Conservation (phyloP, 148 eudicot genomes). For the Agrostemma githago region DNA sequence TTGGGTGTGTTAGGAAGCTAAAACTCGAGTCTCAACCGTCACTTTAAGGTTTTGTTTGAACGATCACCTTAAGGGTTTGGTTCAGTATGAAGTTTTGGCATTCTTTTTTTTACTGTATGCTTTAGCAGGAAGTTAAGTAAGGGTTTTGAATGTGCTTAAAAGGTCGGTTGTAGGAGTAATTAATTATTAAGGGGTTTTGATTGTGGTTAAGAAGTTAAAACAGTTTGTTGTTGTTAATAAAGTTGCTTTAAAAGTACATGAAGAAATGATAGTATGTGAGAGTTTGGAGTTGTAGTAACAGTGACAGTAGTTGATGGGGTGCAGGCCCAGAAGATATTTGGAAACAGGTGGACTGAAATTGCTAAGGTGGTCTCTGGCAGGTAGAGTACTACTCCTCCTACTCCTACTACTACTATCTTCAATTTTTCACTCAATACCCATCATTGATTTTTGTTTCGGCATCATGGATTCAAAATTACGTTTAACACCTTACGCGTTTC, state of each 20-base stretch:
- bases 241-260: background rate
- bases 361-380: slow-evolving; percentile 98
- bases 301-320: slow-evolving; percentile 31
- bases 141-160: background rate
- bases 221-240: background rate
- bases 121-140: background rate
- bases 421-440: background rate
- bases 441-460: background rate
- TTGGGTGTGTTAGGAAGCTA: too few species aligned
- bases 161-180: too few species aligned
- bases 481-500: background rate
- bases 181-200: too few species aligned
- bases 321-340: slow-evolving; percentile 92
- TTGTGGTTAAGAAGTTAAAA: background rate
- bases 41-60: too few species aligned
- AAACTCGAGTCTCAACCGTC: too few species aligned
- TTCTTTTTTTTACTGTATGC: background rate
- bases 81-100: too few species aligned
- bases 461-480: background rate
- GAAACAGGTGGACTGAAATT: slow-evolving; percentile 97
- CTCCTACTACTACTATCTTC: too few species aligned
- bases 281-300: slow-evolving; percentile 12
- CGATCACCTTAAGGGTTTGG: too few species aligned
- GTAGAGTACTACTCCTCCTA: slow-evolving; percentile 42
- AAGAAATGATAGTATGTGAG: background rate